Evolutionary conservation across 768 basidiomycete genomes (phyloP), one percentile per base, ranked within the genome.

Genomic region (Russula foetens): DNA sequence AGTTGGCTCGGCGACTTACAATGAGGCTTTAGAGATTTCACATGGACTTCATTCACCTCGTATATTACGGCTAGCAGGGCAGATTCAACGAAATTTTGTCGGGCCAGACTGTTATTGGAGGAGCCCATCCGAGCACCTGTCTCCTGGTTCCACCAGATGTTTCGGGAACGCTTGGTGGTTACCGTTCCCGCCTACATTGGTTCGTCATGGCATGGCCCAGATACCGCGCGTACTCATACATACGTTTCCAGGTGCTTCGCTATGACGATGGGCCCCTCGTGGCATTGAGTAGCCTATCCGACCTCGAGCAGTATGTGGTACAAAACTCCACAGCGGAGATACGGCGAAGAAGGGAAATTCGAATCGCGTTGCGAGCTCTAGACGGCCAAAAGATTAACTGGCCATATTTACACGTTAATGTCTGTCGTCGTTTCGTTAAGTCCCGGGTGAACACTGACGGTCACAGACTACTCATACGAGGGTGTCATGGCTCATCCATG

Each of bases 101-200:
- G 90, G 90, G 0, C 88, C 89, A 11, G 90, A 92, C 70, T 82
- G 79, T 49, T 89, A 84, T 69, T 92, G 84, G 84, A 80, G 75
- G 63, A 68, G 71, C 51, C 72, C 76, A 12, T 66, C 67, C 3
- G 67, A 70, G 3, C 59, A 63, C 4, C 51, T 67, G 4, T 64
- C 67, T 4, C 70, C 74, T 0, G 72, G 75, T 0, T 75, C 79
- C 56, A 75, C 74, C 3, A 78, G 76, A 45, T 81, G 74, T 68
- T 92, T 90, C 68, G 89, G 89, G 9, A 86, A 88, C 62, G 82
- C 86, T 9, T 90, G 87, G 84, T 84, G 85, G 80, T 78, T 89
- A 29, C 87, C 88, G 3, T 91, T 92, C 66, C 89, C 89, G 0
- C 86, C 88, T 0, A 82, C 84, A 0, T 72, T 88, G 56, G 85